Evolutionary conservation across 225 moss, liverwort and hornwort genomes (phyloP), one percentile per base, ranked within the genome.

Genomic region (Physcomitrellopsis africana): DNA sequence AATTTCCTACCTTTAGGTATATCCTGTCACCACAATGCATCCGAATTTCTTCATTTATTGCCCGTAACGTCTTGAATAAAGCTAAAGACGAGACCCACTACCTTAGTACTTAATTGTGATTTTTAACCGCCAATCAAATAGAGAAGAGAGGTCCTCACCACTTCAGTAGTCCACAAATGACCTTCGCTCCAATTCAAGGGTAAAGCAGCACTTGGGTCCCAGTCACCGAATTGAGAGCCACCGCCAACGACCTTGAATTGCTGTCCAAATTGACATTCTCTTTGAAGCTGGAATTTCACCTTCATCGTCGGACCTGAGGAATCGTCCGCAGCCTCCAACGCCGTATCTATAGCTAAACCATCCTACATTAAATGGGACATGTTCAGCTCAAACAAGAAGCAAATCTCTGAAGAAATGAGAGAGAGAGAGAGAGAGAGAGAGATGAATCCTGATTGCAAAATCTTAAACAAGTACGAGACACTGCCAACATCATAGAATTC

Each of bases 201-300:
- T 71, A 91, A 41, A 53, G 82, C 89, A 49, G 81, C 80, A 59
- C 74, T 81, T 7, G 86, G 82, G 70, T 93, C 85, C 95, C 95
- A 95, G 57, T 86, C 69, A n/a, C 95, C 95, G 49, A 95, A 72
- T 71, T 85, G 86, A 43, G 85, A 27, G 68, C 81, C 78, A 55
- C 73, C 77, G 22, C 95, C 95, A 17, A 89, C 89, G 55, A 93
- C 91, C 56, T 87, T 87, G 58, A 85, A 91, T 47, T 85, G 77
- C 67, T 95, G 88, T 53, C 95, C 95, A 73, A 86, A 95, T 60
- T 89, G 86, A 60, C 93, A 88, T 67, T 95, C 80, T 61, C 71
- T 82, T 66, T 83, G 81, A 60, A 95, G 70, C 72, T 78, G 76
- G 26, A 95, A 95, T 55, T 80, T 93, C 85, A 95, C 93, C 72